A percentile compares a stretch with the other conserved stretches of the same genome.
phyloP scores from a whole-genome alignment of 805 yeast species.

The Brettanomyces custersianus region DNA sequence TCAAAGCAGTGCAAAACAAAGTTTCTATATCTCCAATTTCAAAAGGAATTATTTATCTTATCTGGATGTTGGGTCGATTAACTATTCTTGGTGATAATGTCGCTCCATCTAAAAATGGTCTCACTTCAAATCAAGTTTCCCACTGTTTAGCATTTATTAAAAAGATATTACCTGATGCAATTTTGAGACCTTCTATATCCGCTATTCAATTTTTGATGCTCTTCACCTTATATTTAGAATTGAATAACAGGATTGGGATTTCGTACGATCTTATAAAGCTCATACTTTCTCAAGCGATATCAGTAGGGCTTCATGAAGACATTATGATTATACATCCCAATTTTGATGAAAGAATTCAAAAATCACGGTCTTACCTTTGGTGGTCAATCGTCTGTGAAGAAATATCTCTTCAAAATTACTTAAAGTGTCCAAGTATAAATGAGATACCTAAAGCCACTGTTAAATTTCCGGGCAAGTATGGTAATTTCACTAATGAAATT shows the following conservation, averaged over 20 bases:
- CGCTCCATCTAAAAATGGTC: slow-evolving; percentile 1
- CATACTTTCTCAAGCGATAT: slow-evolving; percentile 13
- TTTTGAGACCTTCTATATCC: slow-evolving; percentile 13
- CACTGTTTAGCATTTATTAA: slow-evolving; percentile 10
- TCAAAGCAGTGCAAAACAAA: neutral
- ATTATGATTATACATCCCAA: neutral
- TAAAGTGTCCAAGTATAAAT: slow-evolving; percentile 6
- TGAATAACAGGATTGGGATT: slow-evolving; percentile 8
- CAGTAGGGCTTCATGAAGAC: slow-evolving; percentile 12
- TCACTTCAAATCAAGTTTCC: neutral
- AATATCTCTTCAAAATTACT: slow-evolving; percentile 3
- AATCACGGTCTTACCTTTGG: slow-evolving; percentile 10
- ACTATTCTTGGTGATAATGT: neutral
- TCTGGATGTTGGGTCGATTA: slow-evolving; percentile 5
- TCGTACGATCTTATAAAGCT: slow-evolving; percentile 13
- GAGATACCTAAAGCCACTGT: slow-evolving; percentile 1
- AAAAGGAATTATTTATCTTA: slow-evolving; percentile 3
- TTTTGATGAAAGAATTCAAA: neutral
- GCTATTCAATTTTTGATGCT: slow-evolving; percentile 14
- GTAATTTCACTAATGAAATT: neutral
- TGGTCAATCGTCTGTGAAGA: slow-evolving; percentile 12
- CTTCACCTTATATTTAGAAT: slow-evolving; percentile 12
- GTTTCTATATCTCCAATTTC: neutral
- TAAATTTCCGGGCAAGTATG: neutral
- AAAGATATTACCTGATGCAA: slow-evolving; percentile 9